phyloP scores from a whole-genome alignment of 2,329 filamentous ascomycete species.

The Talaromyces sp. region DNA sequence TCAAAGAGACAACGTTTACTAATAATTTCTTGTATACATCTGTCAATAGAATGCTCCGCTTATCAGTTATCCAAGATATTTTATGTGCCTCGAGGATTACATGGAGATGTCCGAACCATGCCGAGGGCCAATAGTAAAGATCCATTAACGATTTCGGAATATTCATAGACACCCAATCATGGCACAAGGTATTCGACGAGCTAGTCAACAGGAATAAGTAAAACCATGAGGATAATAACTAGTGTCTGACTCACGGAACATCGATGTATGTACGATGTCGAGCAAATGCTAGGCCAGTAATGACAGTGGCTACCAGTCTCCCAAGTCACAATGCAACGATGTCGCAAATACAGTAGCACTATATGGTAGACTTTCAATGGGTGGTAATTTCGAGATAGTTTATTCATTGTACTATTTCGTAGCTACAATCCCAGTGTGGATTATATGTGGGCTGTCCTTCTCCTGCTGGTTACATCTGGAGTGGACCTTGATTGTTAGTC shows the following conservation, averaged over 20 bases:
- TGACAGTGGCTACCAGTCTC: too few relatives aligned
- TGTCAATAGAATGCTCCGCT: too few relatives aligned
- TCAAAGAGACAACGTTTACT: too few relatives aligned
- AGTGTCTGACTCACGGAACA: not conserved
- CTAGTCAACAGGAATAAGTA: not conserved
- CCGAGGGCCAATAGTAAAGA: too few relatives aligned
- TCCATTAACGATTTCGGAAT: not conserved
- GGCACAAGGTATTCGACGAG: not conserved
- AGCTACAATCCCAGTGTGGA: not conserved
- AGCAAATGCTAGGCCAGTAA: not conserved
- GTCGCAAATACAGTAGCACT: not conserved
- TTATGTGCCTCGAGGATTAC: too few relatives aligned
- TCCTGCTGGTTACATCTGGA: conserved; percentile 1
- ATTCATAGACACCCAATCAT: too few relatives aligned
- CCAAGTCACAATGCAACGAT: not conserved
- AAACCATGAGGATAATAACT: not conserved
- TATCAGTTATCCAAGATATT: too few relatives aligned
- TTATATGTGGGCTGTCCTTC: not conserved
- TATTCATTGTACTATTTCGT: not conserved
- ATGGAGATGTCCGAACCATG: too few relatives aligned
- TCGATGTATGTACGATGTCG: not conserved
- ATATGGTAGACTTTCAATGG: not conserved
- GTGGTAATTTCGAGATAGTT: not conserved
- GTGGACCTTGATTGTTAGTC: not conserved
- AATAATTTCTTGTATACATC: too few relatives aligned